Evolutionary conservation across 2,329 filamentous ascomycete genomes (phyloP), one percentile per base, ranked within the genome.

Genomic region (Penicillium sp.): DNA sequence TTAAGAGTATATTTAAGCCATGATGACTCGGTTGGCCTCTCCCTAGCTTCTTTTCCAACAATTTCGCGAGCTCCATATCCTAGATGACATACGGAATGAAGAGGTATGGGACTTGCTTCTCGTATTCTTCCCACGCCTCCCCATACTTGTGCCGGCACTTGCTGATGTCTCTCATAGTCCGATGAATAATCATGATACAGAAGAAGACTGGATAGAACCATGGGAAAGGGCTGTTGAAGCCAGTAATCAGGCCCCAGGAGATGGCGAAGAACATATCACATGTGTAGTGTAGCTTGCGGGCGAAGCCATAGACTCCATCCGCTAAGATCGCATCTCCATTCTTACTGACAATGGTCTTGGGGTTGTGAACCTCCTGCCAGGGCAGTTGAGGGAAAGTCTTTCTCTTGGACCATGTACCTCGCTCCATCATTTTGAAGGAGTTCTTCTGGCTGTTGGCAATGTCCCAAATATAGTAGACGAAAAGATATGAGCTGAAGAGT

Each of bases 371-470:
- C 3, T 85, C 85, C 70, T 88, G 87, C 86, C 90, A 96, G 6
- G 90, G 90, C 5, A 96, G 81, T 70, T 92, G 88, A 2, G 92
- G 91, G 75, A 95, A 95, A 1, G 90, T 85, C 62, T 85, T 88
- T 63, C 91, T 87, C 68, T 85, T 78, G 45, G 86, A 72, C 31
- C 64, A 60, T 18, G 84, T 84, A 52, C 90, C 90, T 52, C 86
- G 84, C 75, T 95, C 89, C 74, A 84, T 80, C 56, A 86, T 83
- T 47, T 90, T 85, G 82, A 95, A 96, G 2, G 87, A 84, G 75
- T 95, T 95, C 82, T 96, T 96, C 74, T 96, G 91, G 65, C 85
- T 89, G 76, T 95, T 95, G 73, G 84, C 85, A 31, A 89, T 94
- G 69, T 95, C 91, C 90, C 91, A 96, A 49, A 95, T 79, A 83